These are phyloP conservation scores for rapeseed (Brassica napus) DNA, from an alignment of 345 rosid species.

Conservation along the genomic window DNA sequence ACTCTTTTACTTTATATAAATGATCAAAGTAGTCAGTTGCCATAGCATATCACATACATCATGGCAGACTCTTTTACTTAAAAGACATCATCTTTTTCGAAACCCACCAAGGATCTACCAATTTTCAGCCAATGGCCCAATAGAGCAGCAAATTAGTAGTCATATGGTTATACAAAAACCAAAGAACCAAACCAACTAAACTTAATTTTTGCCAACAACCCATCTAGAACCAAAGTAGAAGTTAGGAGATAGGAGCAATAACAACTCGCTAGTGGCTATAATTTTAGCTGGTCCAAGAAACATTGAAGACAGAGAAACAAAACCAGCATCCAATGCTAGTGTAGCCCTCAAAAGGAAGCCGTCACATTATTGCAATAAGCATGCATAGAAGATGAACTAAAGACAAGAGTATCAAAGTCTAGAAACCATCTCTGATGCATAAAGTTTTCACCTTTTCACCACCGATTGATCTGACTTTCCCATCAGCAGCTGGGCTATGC, in stretches of 20 bases:
- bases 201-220: not conserved
- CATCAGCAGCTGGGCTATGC: constrained; percentile 90
- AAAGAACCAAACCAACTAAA: not conserved
- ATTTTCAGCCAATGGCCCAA: not conserved
- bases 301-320: constrained; percentile 24
- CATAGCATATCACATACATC: too few species aligned
- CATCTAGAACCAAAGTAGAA: constrained; percentile 1
- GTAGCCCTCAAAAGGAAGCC: not conserved
- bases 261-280: constrained; percentile 22
- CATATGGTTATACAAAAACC: not conserved
- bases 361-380: constrained; percentile 21
- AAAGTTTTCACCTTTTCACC: constrained; percentile 68
- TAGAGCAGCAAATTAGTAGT: not conserved
- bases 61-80: not conserved
- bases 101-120: not conserved
- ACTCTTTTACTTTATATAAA: too few species aligned
- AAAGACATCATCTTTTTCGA: constrained; percentile 4
- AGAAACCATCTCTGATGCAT: not conserved
- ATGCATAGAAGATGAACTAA: not conserved
- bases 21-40: too few species aligned
- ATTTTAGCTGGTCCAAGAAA: not conserved
- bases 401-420: not conserved
- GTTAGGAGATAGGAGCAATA: constrained; percentile 3
- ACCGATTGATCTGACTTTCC: constrained; percentile 74
- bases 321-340: constrained; percentile 26